Evolutionary conservation across 2,329 filamentous ascomycete genomes (phyloP), one percentile per base, ranked within the genome.

Genomic region (Pseudopithomyces chartarum): DNA sequence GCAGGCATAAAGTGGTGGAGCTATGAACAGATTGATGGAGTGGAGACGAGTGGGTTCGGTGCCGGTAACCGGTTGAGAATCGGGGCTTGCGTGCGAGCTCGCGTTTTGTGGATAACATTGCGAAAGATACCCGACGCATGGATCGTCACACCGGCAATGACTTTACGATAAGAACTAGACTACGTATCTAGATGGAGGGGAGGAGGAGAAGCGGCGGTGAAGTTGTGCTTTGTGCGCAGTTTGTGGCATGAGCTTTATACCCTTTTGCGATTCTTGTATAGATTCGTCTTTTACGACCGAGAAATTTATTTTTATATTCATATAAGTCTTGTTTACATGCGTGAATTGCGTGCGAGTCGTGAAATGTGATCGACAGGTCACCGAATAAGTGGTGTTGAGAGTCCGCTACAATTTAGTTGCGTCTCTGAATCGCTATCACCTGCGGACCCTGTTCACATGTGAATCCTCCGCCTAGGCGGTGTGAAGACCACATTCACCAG

Each of bases 111-210:
- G 20, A 48, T 22, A 26, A 12, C 45, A 48, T 48, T 48, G 45
- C 32, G 32, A 48, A 45, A 48, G 45, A 48, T 48, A 48, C 45
- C 45, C 45, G 45, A 48, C 45, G 45, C 45, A n/a, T 38, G 32
- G 45, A n/a, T 48, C 45, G 45, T 48, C 45, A 48, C 36, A 19
- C 45, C 32, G 23, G 32, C 45, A 38, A 48, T 48, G 45, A 48
- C 36, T 48, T 48, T 22, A 48, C n/a, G 45, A 48, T 48, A 48
- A n/a, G n/a, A 32, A 36, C 10, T 38, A 40, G 11, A 19, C 17
- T 17, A 29, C 5, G 26, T 8, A 4, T 29, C 26, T n/a, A 8
- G 38, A 2, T 40, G 38, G 38, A 13, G n/a, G n/a, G n/a, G n/a
- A n/a, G n/a, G n/a, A n/a, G n/a, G n/a, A n/a, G n/a, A n/a, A n/a